A percentile compares a stretch with the other conserved stretches of the same genome.
Evolutionary conservation across 192 early-diverging fungal species (phyloP).

Genomic region (Backusella mclennaniae): DNA sequence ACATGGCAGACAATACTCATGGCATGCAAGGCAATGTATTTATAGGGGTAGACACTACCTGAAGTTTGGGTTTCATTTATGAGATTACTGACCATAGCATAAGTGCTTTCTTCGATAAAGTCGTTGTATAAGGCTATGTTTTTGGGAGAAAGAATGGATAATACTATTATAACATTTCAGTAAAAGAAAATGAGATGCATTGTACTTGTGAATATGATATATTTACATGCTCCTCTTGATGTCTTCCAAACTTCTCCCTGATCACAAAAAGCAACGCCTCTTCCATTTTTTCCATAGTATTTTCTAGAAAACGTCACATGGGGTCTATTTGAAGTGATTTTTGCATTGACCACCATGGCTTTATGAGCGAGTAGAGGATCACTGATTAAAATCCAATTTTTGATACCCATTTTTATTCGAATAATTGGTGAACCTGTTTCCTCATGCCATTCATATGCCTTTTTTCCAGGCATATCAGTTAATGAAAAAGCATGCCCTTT

Average conservation of each 20-base stretch:
- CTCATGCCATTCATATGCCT: not conserved
- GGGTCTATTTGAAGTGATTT: not conserved
- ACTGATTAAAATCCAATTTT: conserved; percentile 7
- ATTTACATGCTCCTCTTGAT: not conserved
- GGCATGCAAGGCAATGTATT: not conserved
- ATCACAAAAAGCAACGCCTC: not conserved
- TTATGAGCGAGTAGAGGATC: conserved; percentile 6
- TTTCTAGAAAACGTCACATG: not conserved
- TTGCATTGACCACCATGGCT: not conserved
- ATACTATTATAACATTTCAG: not conserved
- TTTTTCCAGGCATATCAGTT: not conserved
- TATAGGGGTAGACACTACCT: not conserved
- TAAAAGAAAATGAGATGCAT: too few relatives aligned
- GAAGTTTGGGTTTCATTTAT: not conserved
- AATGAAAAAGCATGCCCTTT: conserved; percentile 5
- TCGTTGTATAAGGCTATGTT: not conserved
- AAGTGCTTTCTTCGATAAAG: not conserved
- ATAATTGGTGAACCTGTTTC: not conserved
- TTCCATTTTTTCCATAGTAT: not conserved
- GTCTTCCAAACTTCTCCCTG: not conserved
- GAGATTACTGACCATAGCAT: not conserved
- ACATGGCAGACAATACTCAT: not conserved
- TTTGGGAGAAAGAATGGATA: not conserved
- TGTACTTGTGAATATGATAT: not conserved
- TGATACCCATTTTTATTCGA: not conserved